Conservation (phyloP, 1,284 basidiomycete species). For the Apiotrichum laibachii region DNA sequence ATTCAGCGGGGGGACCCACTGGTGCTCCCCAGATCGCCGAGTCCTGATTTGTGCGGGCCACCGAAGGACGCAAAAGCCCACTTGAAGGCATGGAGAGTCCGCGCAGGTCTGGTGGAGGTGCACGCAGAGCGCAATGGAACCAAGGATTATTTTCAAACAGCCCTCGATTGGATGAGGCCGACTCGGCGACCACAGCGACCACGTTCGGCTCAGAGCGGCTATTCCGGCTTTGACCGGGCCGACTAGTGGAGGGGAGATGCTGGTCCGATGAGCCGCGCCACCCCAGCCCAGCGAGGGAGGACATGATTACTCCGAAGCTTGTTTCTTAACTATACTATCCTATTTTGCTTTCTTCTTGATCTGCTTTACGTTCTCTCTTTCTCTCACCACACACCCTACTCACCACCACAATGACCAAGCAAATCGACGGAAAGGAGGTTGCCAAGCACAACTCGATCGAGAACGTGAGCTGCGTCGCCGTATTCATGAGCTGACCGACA, state of each 20-base stretch:
- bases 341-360: no score
- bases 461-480: slow-evolving; percentile 28
- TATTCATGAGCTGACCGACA: slow-evolving; percentile 38
- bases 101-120: no score
- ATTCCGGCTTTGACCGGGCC: neutral
- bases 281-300: no score
- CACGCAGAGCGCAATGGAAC: neutral
- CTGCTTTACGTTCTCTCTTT: neutral
- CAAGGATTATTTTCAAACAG: neutral
- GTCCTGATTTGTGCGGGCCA: no score
- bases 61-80: no score
- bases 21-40: no score
- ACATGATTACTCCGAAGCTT: no score
- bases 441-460: slow-evolving; percentile 49
- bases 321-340: no score
- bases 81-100: no score
- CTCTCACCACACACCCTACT: neutral
- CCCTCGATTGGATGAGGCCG: neutral
- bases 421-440: slow-evolving; percentile 47
- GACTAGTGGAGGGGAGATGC: neutral
- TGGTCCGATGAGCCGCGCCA: no score
- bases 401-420: slow-evolving; percentile 19
- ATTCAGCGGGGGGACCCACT: no score
- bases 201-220: neutral
- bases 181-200: neutral